Conservation (phyloP, 2,329 filamentous ascomycete genomes). For the Exophiala viscosa region DNA sequence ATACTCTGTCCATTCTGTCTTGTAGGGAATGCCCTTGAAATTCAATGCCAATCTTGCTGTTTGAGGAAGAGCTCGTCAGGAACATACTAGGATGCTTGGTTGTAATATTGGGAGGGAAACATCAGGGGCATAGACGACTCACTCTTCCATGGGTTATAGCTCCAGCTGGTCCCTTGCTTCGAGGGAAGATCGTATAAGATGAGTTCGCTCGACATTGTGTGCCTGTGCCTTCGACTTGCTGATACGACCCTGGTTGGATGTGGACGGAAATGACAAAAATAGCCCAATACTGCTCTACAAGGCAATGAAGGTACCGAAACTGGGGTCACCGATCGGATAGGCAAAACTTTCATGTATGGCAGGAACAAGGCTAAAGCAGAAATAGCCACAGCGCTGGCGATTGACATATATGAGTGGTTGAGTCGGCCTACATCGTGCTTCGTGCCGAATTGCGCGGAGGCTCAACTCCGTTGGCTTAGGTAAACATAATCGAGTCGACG, state of each 20-base stretch:
- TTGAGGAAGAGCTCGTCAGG: background rate
- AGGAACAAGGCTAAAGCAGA: no score
- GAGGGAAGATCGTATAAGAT: constrained; percentile 62
- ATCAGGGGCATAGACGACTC: constrained; percentile 30
- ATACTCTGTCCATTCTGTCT: constrained; percentile 67
- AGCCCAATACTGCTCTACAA: no score
- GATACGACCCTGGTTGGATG: background rate
- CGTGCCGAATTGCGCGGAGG: no score
- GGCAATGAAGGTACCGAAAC: no score
- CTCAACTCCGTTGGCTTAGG: no score
- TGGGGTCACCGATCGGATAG: no score
- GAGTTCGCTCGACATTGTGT: constrained; percentile 35
- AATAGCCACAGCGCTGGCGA: no score
- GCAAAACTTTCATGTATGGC: no score
- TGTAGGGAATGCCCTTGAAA: constrained; percentile 64
- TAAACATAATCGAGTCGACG: no score
- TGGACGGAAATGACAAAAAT: no score
- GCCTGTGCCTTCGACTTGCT: background rate
- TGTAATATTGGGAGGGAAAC: background rate
- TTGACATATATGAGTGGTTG: no score
- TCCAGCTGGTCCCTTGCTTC: constrained; percentile 55
- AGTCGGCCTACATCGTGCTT: no score
- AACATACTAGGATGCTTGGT: constrained; percentile 12
- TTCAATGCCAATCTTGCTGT: constrained; percentile 63
- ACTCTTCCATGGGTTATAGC: constrained; percentile 70